Conservation (phyloP, 306 rosid genomes). For the Prunus fruticosa region DNA sequence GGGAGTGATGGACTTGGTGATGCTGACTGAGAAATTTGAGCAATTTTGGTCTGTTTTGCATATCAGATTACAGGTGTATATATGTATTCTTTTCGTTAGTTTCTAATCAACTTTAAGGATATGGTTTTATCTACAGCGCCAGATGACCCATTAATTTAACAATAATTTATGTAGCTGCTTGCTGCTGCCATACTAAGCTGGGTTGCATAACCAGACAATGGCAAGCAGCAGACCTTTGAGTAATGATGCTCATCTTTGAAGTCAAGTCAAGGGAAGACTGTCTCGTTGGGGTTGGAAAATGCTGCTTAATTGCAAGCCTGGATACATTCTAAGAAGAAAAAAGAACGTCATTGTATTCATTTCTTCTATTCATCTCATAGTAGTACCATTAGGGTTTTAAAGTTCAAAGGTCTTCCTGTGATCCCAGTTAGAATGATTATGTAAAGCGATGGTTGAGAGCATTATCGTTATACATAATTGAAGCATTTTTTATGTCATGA, state of each 20-base stretch:
- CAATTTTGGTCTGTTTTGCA: background rate
- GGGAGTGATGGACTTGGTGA: slow-evolving; percentile 99
- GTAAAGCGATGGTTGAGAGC: too few relatives aligned
- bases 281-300: background rate
- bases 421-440: too few relatives aligned
- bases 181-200: background rate
- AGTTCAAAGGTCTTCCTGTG: too few relatives aligned
- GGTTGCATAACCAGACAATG: background rate
- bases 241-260: background rate
- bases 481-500: too few relatives aligned
- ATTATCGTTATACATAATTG: too few relatives aligned
- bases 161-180: too few relatives aligned
- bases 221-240: background rate
- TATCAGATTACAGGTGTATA: background rate
- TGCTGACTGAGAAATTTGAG: slow-evolving; percentile 57
- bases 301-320: too few relatives aligned
- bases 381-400: too few relatives aligned
- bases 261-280: too few relatives aligned
- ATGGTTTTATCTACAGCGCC: background rate
- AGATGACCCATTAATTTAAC: background rate
- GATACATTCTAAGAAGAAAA: too few relatives aligned
- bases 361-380: too few relatives aligned
- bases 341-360: too few relatives aligned
- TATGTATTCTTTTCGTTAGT: background rate
- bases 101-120: background rate